Evolutionary conservation across 2,329 filamentous ascomycete species (phyloP).

Genomic region (Juglanconis sp.): DNA sequence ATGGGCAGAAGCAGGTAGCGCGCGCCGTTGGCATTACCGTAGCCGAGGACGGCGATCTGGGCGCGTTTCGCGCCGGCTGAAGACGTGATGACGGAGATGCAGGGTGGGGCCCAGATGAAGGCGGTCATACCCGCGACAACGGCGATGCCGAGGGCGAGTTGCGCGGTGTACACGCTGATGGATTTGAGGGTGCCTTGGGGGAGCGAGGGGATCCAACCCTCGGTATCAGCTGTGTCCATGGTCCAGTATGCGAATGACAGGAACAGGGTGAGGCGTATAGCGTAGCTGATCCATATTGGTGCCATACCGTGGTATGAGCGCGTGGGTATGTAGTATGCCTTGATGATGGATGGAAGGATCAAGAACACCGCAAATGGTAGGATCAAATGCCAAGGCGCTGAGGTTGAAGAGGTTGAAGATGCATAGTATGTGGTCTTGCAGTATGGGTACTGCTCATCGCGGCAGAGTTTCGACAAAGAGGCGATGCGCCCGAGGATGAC

Average conservation of each 20-base stretch:
- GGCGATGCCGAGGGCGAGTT: conserved; percentile 74
- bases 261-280: conserved; percentile 72
- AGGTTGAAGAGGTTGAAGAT: conserved; percentile 86
- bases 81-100: conserved; percentile 67
- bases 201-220: conserved; percentile 67
- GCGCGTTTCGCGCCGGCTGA: conserved; percentile 39
- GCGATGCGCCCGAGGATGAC: conserved; percentile 73
- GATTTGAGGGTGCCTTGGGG: conserved; percentile 66
- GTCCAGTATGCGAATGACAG: conserved; percentile 82
- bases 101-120: conserved; percentile 82
- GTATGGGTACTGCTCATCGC: conserved; percentile 97
- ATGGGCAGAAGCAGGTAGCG: conserved; percentile 82
- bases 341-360: conserved; percentile 70
- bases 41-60: conserved; percentile 79
- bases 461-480: conserved; percentile 86
- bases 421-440: conserved; percentile 95
- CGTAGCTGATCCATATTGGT: conserved; percentile 77
- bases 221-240: conserved; percentile 84
- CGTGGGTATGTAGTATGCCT: conserved; percentile 76
- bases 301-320: conserved; percentile 86
- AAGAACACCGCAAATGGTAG: conserved; percentile 75
- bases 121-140: conserved; percentile 81
- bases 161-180: conserved; percentile 72
- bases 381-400: conserved; percentile 80
- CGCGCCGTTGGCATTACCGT: conserved; percentile 87